Conservation (phyloP, 345 rosid species). For the Salix viminalis region DNA sequence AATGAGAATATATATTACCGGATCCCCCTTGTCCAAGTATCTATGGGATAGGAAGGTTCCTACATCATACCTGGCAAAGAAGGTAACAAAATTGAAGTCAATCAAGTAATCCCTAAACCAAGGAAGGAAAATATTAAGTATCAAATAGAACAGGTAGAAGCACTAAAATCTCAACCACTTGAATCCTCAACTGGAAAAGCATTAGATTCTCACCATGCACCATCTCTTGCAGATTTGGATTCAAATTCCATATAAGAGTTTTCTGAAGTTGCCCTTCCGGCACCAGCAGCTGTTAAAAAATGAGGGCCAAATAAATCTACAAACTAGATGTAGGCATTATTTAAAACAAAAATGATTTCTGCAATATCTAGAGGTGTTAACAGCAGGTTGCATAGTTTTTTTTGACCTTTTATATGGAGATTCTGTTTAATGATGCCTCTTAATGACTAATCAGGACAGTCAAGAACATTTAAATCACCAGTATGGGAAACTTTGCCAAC, state of each 20-base stretch:
- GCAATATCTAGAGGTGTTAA: not conserved
- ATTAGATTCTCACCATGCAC: conserved; percentile 75
- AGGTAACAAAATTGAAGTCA: not conserved
- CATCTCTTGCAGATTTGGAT: conserved; percentile 95
- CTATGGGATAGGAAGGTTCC: conserved; percentile 66
- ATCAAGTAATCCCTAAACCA: not conserved
- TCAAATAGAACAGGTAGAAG: not conserved
- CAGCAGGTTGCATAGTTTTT: not conserved
- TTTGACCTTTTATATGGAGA: conserved; percentile 4
- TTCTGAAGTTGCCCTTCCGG: conserved; percentile 59
- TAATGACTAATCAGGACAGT: conserved; percentile 1
- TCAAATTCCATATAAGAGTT: conserved; percentile 73
- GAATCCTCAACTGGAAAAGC: conserved; percentile 7
- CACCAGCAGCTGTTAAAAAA: conserved; percentile 37
- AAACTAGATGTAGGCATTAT: not conserved
- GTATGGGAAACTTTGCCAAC: not conserved
- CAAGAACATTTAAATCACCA: conserved; percentile 1
- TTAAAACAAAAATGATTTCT: not conserved
- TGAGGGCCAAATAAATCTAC: conserved; percentile 7
- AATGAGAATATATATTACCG: conserved; percentile 37
- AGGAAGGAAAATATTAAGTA: not conserved
- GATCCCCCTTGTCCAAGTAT: conserved; percentile 66
- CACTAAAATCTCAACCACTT: not conserved
- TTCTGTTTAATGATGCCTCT: not conserved
- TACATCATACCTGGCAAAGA: conserved; percentile 75